Evolutionary conservation across 352 stramenopile genomes (phyloP).

Genomic region (Pythium coloratum): DNA sequence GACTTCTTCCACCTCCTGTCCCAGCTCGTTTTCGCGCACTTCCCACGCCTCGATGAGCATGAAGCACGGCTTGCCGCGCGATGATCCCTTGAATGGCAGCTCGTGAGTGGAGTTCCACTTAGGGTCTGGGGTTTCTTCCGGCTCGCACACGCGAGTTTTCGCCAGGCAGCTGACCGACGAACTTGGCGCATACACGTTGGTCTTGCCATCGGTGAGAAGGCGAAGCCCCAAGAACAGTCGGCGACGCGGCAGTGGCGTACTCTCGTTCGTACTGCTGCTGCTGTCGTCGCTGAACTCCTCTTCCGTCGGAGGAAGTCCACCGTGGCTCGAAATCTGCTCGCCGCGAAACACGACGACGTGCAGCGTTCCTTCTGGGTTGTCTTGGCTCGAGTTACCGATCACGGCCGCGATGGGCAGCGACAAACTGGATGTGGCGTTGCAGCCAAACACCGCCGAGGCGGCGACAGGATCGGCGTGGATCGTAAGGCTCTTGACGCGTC

Average conservation of each 20-base stretch:
- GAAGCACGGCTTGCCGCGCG: conserved; percentile 79
- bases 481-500: conserved; percentile 85
- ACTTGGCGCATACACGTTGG: conserved; percentile 83
- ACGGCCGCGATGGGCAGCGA: conserved; percentile 82
- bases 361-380: conserved; percentile 73
- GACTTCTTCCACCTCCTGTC: conserved; percentile 56
- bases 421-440: conserved; percentile 83
- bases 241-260: conserved; percentile 34
- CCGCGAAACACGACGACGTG: conserved; percentile 80
- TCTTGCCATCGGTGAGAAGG: conserved; percentile 82
- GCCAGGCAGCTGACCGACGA: conserved; percentile 75
- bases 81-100: conserved; percentile 67
- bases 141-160: conserved; percentile 59
- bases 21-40: conserved; percentile 42
- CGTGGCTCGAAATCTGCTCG: conserved; percentile 78
- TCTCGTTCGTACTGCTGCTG: conserved; percentile 41
- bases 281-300: conserved; percentile 56
- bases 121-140: conserved; percentile 54
- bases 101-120: conserved; percentile 86
- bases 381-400: conserved; percentile 73
- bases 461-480: conserved; percentile 84
- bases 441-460: conserved; percentile 85
- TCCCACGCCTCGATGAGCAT: conserved; percentile 89
- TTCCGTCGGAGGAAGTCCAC: conserved; percentile 36
- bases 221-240: conserved; percentile 72